Percentiles rank a stretch among this genome's conserved stretches.
Evolutionary conservation across 768 basidiomycete species (phyloP).

Genomic region (Collybia nuda): DNA sequence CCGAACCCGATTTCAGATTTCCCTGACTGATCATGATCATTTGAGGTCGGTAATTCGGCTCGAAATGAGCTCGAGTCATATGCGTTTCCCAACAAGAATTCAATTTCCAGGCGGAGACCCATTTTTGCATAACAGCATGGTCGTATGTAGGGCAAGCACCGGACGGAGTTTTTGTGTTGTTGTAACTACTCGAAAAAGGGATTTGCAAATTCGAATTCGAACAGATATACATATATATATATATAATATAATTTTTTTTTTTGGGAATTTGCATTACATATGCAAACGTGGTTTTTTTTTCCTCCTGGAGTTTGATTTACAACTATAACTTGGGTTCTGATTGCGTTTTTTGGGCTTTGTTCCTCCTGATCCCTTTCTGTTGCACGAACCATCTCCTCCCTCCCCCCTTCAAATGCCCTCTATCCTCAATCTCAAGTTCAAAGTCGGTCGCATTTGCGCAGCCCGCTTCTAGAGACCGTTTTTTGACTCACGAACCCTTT

Average conservation of each 20-base stretch:
- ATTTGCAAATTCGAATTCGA: conserved; percentile 1
- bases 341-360: conserved; percentile 5
- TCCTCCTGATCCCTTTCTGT: conserved; percentile 11
- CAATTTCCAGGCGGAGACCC: background rate
- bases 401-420: conserved; percentile 56
- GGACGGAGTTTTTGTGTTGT: conserved; percentile 3
- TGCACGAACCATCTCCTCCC: conserved; percentile 5
- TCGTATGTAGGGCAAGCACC: background rate
- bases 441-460: conserved; percentile 38
- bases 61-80: conserved; percentile 18
- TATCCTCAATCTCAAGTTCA: conserved; percentile 87
- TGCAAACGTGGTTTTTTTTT: no score
- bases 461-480: no score
- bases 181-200: no score
- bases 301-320: no score
- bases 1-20: conserved; percentile 1
- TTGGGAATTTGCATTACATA: no score
- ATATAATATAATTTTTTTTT: background rate
- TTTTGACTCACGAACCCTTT: conserved; percentile 5
- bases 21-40: conserved; percentile 13
- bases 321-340: no score
- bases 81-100: conserved; percentile 3
- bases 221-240: conserved; percentile 11
- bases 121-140: no score
- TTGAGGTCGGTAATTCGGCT: conserved; percentile 17